Evolutionary conservation across 176 grass and related monocot species (phyloP).

Genomic region (Oryza glumipatula): DNA sequence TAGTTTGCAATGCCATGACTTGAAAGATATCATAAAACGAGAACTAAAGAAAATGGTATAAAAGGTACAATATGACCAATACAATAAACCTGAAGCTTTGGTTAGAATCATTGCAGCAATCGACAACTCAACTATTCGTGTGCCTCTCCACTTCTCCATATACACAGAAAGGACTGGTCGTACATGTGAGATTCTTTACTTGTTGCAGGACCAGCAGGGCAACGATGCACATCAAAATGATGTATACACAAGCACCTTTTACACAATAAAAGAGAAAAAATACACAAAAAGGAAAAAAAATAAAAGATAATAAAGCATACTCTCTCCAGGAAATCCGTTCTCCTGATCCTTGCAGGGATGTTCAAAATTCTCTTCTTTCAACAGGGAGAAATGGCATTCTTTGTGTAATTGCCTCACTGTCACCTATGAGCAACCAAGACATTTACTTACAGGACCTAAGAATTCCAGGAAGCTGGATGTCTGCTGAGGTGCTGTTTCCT

Average conservation of each 20-base stretch:
- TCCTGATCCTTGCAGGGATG: background rate
- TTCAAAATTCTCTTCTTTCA: background rate
- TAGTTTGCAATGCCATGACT: background rate
- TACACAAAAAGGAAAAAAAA: background rate
- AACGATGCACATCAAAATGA: slow-evolving; percentile 39
- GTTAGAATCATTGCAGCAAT: background rate
- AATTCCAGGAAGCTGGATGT: slow-evolving; percentile 30
- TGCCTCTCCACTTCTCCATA: slow-evolving; percentile 27
- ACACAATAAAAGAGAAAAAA: background rate
- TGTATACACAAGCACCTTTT: slow-evolving; percentile 19
- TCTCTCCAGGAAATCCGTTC: background rate
- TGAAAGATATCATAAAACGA: background rate
- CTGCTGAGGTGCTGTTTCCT: slow-evolving; percentile 1
- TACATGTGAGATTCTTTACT: background rate
- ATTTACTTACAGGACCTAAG: slow-evolving; percentile 45
- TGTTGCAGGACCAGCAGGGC: background rate
- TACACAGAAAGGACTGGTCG: slow-evolving; percentile 31
- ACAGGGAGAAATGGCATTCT: background rate
- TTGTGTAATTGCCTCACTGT: background rate
- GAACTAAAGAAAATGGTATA: background rate
- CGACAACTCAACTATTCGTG: background rate
- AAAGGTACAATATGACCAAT: background rate
- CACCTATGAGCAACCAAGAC: slow-evolving; percentile 61
- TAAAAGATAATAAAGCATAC: background rate
- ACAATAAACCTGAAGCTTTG: background rate